Base-by-base conservation (phyloP, 169 alveolate species). In the Cryptosporidium viatorum region DNA sequence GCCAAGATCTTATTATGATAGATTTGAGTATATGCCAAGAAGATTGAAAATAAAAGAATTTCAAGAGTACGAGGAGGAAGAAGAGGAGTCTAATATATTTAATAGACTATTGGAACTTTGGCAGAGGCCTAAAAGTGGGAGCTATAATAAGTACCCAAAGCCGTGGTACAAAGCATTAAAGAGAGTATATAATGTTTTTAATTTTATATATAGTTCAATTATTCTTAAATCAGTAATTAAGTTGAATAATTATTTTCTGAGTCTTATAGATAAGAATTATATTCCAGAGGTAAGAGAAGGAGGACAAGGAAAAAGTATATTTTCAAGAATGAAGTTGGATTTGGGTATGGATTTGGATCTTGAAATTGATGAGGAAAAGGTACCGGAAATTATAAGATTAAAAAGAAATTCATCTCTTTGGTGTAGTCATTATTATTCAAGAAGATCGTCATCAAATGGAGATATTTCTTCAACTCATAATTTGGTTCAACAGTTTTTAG, bases 341-440 rank as follows among this genome's bases (percentile, higher is more conserved):
- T 55, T 55, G 16, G 67, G 1, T 55, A 12, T 23, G 14, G 67
- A 55, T 21, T 10, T 3, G 37, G 35, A 55, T 55, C 14, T 55
- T 55, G 67, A 23, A 26, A 3, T 55, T 5, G 67, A 55, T 26
- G 62, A 41, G 4, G 48, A 70, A 29, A 70, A 9, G 33, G 45
- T 70, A 70, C 84, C 84, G 26, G 68, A 50, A 50, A 70, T 26
- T 10, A 43, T 43, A 43, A 65, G 45, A 10, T 21, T 70, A 29
- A 65, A 45, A 21, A 70, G 84, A 59, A 80, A 80, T 41, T 62
- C 75, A 60, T 80, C 80, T 12, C 37, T 80, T 12, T 80, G 89
- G 89, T 80, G 89, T 45, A 65, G 89, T 48, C 75, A 80, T 33
- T 80, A 80, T 31, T 80, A 80, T n/a, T 37, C 75, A 21, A 41